Base-by-base conservation (phyloP, 2,329 filamentous ascomycete species). In the Apiospora arundinis region DNA sequence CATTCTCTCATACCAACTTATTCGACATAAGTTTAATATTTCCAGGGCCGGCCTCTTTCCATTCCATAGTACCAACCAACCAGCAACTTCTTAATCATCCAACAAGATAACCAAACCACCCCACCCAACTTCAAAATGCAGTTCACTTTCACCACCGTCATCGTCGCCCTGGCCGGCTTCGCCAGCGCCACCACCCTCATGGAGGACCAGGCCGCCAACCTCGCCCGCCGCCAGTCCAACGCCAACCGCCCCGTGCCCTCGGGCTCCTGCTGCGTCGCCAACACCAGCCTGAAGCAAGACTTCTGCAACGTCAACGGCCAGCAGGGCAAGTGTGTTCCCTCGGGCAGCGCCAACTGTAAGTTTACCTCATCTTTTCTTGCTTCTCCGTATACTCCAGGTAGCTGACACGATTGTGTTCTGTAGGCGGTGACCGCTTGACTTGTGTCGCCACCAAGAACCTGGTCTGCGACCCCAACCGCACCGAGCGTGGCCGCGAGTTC, bases 231-330 rank as follows among this genome's bases (percentile, higher is more conserved):
- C 66, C 80, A 81, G 74, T 63, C 49, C 67, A 82, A 82, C 76
- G 75, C 69, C 56, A 76, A 78, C 75, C 77, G 81, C 21, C 81
- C 81, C 18, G 78, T 81, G 16, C 79, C 81, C 42, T 76, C 63
- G 42, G 81, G 81, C 48, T 73, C 74, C 45, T 82, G 81, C 78
- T 82, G 81, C 73, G 76, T 81, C 21, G 76, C 78, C 72, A 78
- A 78, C 72, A 80, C 76, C 5, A 79, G 72, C 72, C 72, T 82
- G 60, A 82, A 82, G 79, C 78, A 82, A 74, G 81, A 82, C 73
- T 73, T 79, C 68, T 82, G 81, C 78, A 76, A 66, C 28, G 75
- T 78, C 70, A 80, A 80, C 73, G 80, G 81, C 70, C 73, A 78
- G 73, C 52, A 71, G 11, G 81, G 81, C 25, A 77, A 78, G 46